A percentile compares a stretch with the other conserved stretches of the same genome.
phyloP scores from a whole-genome alignment of 805 yeast genomes.

The Kazachstania taianensis region DNA sequence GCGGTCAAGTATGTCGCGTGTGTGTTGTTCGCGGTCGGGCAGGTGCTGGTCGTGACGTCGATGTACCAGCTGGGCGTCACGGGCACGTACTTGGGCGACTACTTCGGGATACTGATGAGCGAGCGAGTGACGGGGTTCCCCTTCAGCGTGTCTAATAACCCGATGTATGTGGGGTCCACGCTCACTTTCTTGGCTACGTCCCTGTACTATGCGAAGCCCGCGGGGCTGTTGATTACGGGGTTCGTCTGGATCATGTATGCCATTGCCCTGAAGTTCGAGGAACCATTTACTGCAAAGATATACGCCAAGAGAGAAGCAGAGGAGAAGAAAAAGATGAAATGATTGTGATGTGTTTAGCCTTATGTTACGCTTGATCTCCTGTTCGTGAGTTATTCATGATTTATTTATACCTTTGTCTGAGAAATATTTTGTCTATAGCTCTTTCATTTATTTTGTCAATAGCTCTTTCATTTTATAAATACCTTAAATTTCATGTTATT shows the following conservation, averaged over 20 bases:
- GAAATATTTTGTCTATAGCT: too few relatives aligned
- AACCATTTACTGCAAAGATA: constrained; percentile 89
- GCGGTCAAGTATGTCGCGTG: constrained; percentile 43
- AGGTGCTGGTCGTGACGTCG: constrained; percentile 67
- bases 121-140: constrained; percentile 88
- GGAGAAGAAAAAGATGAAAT: constrained; percentile 2
- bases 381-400: background rate
- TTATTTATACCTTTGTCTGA: too few relatives aligned
- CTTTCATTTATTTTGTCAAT: too few relatives aligned
- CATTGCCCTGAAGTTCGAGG: constrained; percentile 81
- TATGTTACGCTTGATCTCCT: background rate
- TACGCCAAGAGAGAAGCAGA: constrained; percentile 53
- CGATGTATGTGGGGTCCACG: constrained; percentile 94
- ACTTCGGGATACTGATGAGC: constrained; percentile 90
- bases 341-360: too few relatives aligned
- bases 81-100: constrained; percentile 95
- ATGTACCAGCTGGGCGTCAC: constrained; percentile 93
- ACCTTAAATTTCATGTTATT: too few relatives aligned
- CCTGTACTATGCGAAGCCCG: constrained; percentile 78
- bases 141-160: constrained; percentile 81
- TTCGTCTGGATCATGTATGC: constrained; percentile 75
- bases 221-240: constrained; percentile 65
- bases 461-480: too few relatives aligned
- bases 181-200: constrained; percentile 87
- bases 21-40: constrained; percentile 54